These are phyloP conservation scores for Malbranchea zuffiana DNA, from an alignment of 2,329 filamentous ascomycete genomes.

Conservation along the genomic window DNA sequence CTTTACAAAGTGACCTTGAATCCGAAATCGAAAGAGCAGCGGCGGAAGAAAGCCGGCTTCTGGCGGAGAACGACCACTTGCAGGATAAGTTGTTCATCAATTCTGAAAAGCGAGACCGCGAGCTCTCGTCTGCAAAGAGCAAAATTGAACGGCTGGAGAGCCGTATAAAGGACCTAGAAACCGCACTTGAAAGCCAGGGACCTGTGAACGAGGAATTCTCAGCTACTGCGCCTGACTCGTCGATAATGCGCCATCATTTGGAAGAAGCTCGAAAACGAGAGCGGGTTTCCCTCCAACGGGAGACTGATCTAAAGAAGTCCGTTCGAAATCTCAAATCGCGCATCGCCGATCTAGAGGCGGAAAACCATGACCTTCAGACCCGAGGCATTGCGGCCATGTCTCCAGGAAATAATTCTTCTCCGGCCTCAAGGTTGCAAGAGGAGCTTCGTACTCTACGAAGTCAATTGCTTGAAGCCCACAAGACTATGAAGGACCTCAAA, in stretches of 20 bases:
- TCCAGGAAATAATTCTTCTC: conserved; percentile 43
- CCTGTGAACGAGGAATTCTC: conserved; percentile 24
- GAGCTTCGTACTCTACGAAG: conserved; percentile 50
- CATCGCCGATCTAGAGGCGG: conserved; percentile 55
- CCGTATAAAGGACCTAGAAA: conserved; percentile 39
- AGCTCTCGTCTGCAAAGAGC: conserved; percentile 44
- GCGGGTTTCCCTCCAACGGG: conserved; percentile 53
- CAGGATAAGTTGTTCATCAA: conserved; percentile 40
- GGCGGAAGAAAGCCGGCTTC: conserved; percentile 53
- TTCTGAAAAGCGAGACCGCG: conserved; percentile 36
- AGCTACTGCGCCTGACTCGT: conserved; percentile 40
- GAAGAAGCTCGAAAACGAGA: conserved; percentile 56
- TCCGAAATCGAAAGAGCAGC: conserved; percentile 56
- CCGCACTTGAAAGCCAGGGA: conserved; percentile 46
- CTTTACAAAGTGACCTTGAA: conserved; percentile 53
- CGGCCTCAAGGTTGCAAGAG: conserved; percentile 32
- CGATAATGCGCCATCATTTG: conserved; percentile 52
- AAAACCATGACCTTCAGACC: conserved; percentile 51
- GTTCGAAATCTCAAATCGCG: conserved; percentile 55
- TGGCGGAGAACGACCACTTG: conserved; percentile 39
- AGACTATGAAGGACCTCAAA: conserved; percentile 47
- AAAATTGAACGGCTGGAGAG: conserved; percentile 57
- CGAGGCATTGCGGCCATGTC: conserved; percentile 43
- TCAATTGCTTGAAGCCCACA: conserved; percentile 51
- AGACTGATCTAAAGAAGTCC: conserved; percentile 50